Evolutionary conservation across 1,139 yeast species (phyloP), one percentile per base, ranked within the genome.

Genomic region (Diutina neorugosa): DNA sequence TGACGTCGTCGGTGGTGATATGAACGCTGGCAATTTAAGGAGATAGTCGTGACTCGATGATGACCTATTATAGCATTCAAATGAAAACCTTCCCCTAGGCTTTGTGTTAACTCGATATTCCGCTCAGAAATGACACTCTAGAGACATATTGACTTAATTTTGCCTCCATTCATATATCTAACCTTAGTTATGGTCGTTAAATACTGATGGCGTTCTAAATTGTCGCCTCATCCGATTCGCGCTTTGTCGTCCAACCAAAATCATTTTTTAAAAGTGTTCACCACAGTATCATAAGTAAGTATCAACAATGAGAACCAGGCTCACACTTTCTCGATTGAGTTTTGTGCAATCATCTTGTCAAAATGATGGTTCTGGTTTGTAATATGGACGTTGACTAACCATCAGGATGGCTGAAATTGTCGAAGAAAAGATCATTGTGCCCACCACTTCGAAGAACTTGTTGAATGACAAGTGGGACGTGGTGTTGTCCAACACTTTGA

Each of bases 401-500:
- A 14, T 27, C 43, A 46, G 40, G 27, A 46, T 46, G 50, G 50
- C 50, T 46, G 50, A 46, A 23, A 27, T 27, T 14, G 18, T 21
- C 14, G 50, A 46, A 46, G 18, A 46, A 18, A 46, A 27, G 16
- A 37, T 46, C 5, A 27, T 25, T 27, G 50, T 46, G 40, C 41
- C 50, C 40, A 25, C 81, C 44, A 73, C 86, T 54, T 82, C 87
- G 53, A 86, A 82, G 69, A 79, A 82, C 65, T 79, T 86, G 63
- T 76, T 86, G 63, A 85, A 86, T 66, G 91, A 86, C 66, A 86
- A 86, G 79, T 94, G 98, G 98, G 99, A 94, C 68, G 89, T 91
- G 59, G 97, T 91, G 54, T 78, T 94, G 64, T 89, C 98, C 58
- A 94, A 94, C 74, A 82, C 94, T 58, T 76, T 94, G 61, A 96